These are phyloP conservation scores for Pyracantha coccinea DNA, from an alignment of 331 rosid genomes.

Conservation along the genomic window DNA sequence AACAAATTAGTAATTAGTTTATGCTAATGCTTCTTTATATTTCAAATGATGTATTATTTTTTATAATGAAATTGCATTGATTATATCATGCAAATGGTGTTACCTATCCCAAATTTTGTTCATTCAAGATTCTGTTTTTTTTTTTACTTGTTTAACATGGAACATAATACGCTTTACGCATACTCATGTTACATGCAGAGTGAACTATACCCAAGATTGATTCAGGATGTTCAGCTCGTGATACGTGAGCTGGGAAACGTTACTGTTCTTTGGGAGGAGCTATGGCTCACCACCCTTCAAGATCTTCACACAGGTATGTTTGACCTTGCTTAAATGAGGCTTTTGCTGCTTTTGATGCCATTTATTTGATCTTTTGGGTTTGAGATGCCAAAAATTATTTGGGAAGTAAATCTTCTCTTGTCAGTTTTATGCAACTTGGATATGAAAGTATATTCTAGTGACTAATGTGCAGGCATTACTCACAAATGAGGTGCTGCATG, in stretches of 20 bases:
- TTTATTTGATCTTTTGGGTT: background rate
- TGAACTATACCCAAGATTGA: slow-evolving; percentile 74
- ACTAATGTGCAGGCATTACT: background rate
- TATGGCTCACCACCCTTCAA: slow-evolving; percentile 98
- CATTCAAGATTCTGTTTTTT: slow-evolving; percentile 6
- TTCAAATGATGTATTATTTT: background rate
- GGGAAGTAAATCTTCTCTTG: background rate
- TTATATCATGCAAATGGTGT: background rate
- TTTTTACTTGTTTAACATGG: slow-evolving; percentile 12
- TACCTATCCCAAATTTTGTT: slow-evolving; percentile 1
- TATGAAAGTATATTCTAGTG: background rate
- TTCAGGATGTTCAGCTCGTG: slow-evolving; percentile 91
- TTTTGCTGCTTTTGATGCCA: slow-evolving; percentile 17
- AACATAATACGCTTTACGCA: slow-evolving; percentile 17
- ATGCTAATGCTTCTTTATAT: background rate
- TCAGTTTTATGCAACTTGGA: background rate
- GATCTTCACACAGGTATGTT: slow-evolving; percentile 86
- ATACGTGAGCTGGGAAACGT: slow-evolving; percentile 89
- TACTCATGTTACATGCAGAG: slow-evolving; percentile 51
- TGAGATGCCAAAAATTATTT: background rate
- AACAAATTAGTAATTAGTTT: background rate
- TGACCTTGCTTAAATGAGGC: slow-evolving; percentile 6
- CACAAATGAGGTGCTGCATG: background rate
- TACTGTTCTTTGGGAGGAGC: slow-evolving; percentile 99
- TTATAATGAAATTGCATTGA: background rate